These are phyloP conservation scores for Lactifluus pinguis DNA, from an alignment of 768 basidiomycete species.

Conservation along the genomic window DNA sequence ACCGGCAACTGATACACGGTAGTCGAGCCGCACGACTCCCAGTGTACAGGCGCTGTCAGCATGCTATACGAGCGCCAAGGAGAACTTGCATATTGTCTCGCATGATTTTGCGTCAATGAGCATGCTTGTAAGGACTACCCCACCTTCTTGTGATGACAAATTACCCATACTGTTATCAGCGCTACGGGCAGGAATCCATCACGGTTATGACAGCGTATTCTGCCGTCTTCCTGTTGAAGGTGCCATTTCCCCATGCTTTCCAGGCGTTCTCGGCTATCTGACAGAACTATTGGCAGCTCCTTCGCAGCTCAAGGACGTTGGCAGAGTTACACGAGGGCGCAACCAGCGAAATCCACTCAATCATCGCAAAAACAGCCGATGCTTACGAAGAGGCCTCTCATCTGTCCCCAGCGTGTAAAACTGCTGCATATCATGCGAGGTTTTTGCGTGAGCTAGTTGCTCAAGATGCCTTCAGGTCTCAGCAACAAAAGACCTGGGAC, in stretches of 20 bases:
- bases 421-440: constrained; percentile 69
- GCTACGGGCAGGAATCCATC: constrained; percentile 78
- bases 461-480: constrained; percentile 50
- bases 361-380: constrained; percentile 64
- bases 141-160: neutral
- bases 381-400: constrained; percentile 68
- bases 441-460: constrained; percentile 65
- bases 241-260: constrained; percentile 22
- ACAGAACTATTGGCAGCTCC: constrained; percentile 38
- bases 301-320: constrained; percentile 52
- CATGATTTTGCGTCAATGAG: constrained; percentile 65
- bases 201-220: constrained; percentile 83
- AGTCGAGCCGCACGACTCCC: constrained; percentile 51
- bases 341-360: constrained; percentile 51
- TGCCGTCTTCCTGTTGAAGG: constrained; percentile 72
- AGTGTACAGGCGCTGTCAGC: constrained; percentile 60
- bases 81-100: constrained; percentile 60
- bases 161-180: constrained; percentile 34
- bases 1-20: constrained; percentile 10
- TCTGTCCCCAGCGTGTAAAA: constrained; percentile 49
- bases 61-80: constrained; percentile 68
- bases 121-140: constrained; percentile 48
- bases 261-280: neutral
- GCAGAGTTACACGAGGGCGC: constrained; percentile 53
- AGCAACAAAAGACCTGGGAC: constrained; percentile 14